These are phyloP conservation scores for Chenopodium quinoa DNA, from an alignment of 148 eudicot species.

Conservation along the genomic window DNA sequence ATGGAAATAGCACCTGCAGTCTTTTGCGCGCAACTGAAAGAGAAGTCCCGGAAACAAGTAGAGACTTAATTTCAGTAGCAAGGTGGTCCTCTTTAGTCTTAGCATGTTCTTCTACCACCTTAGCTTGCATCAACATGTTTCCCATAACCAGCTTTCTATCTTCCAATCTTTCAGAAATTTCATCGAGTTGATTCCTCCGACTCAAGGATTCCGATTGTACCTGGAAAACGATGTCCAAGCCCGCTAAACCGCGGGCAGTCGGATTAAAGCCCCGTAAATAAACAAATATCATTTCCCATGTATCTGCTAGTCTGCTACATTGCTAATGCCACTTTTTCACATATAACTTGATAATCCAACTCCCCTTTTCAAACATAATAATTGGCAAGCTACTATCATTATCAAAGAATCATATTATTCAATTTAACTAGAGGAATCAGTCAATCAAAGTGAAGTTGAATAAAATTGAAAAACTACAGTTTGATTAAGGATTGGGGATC, in stretches of 20 bases:
- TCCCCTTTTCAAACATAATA: no score
- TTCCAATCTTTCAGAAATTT: conserved; percentile 79
- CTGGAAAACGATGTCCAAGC: conserved; percentile 44
- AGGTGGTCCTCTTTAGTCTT: conserved; percentile 82
- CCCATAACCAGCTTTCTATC: conserved; percentile 65
- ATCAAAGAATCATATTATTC: no score
- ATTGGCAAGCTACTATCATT: no score
- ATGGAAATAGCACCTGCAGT: conserved; percentile 55
- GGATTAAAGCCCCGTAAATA: conserved; percentile 24
- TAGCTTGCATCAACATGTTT: conserved; percentile 71
- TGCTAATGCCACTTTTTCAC: no score
- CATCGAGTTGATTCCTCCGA: conserved; percentile 73
- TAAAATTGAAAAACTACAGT: no score
- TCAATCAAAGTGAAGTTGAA: no score
- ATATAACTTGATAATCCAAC: neutral
- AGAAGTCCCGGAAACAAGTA: conserved; percentile 73
- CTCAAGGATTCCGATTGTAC: conserved; percentile 67
- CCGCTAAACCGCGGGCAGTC: conserved; percentile 36
- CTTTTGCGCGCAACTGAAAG: conserved; percentile 67
- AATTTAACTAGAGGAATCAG: no score
- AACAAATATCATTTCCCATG: neutral
- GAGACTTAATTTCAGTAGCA: conserved; percentile 65
- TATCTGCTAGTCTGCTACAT: neutral
- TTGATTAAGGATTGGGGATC: no score
- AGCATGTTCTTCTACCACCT: conserved; percentile 71